A percentile compares a stretch with the other conserved stretches of the same genome.
These are phyloP conservation scores for Ambrosia artemisiifolia DNA, from an alignment of 129 eudicot species.

Conservation along the genomic window DNA sequence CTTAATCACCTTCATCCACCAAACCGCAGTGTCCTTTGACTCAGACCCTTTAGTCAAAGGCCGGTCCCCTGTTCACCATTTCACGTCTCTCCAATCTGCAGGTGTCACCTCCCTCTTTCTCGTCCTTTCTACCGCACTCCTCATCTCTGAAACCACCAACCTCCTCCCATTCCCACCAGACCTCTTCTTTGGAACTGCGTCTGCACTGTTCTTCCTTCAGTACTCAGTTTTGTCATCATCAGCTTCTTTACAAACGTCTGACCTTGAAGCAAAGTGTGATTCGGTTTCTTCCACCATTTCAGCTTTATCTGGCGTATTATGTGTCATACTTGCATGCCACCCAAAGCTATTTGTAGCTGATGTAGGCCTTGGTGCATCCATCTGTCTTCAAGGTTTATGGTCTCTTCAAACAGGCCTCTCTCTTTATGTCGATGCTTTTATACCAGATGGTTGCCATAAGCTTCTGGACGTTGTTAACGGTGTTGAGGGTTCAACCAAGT, in stretches of 20 bases:
- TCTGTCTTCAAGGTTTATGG: conserved; percentile 83
- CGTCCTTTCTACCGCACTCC: conserved; percentile 47
- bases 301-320: conserved; percentile 50
- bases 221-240: conserved; percentile 54
- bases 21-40: conserved; percentile 46
- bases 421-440: conserved; percentile 74
- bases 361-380: conserved; percentile 50
- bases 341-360: conserved; percentile 74
- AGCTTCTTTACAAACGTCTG: conserved; percentile 56
- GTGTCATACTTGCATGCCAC: conserved; percentile 56
- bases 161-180: conserved; percentile 67
- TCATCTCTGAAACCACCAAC: conserved; percentile 56
- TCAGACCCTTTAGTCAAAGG: conserved; percentile 81
- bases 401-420: conserved; percentile 75
- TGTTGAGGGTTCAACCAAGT: conserved; percentile 84
- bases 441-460: conserved; percentile 88
- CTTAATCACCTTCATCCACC: conserved; percentile 56
- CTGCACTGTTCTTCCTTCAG: conserved; percentile 65
- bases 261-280: conserved; percentile 69
- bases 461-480: conserved; percentile 80
- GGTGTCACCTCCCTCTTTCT: conserved; percentile 61
- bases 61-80: conserved; percentile 68
- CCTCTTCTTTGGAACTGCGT: conserved; percentile 62
- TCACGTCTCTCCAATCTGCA: conserved; percentile 77
- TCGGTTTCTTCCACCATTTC: conserved; percentile 57